These are phyloP conservation scores for Trichophyton mentagrophytes DNA, from an alignment of 2,329 filamentous ascomycete genomes.

Conservation along the genomic window DNA sequence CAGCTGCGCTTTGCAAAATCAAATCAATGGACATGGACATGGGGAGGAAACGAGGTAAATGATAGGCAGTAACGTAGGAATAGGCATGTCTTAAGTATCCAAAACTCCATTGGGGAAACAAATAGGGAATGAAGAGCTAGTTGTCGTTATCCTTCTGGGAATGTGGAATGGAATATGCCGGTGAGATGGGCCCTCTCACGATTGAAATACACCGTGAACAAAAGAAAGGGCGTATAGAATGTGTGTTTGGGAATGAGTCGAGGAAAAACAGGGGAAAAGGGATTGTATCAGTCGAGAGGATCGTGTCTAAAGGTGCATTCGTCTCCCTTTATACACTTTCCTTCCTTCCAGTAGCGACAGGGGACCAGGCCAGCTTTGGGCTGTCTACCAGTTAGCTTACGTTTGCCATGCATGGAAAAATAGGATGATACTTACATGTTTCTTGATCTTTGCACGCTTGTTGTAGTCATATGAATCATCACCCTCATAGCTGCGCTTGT, in stretches of 20 bases:
- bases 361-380: conserved; percentile 34
- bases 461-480: conserved; percentile 19
- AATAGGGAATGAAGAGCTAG: neutral
- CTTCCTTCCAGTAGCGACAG: conserved; percentile 43
- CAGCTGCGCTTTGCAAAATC: neutral
- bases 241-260: neutral
- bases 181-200: neutral
- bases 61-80: too few species aligned
- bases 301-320: conserved; percentile 41
- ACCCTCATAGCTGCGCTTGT: conserved; percentile 28
- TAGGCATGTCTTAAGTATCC: neutral
- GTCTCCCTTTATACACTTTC: conserved; percentile 42
- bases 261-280: neutral
- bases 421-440: conserved; percentile 22
- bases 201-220: neutral
- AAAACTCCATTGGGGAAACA: neutral
- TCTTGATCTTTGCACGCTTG: conserved; percentile 28
- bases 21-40: neutral
- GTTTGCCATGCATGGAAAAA: neutral
- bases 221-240: neutral
- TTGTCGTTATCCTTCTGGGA: too few species aligned
- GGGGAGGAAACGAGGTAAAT: neutral
- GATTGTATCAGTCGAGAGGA: conserved; percentile 8
- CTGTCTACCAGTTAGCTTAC: conserved; percentile 11
- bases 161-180: too few species aligned